phyloP scores from a whole-genome alignment of 1,139 yeast genomes.

The Protomyces macrosporus region DNA sequence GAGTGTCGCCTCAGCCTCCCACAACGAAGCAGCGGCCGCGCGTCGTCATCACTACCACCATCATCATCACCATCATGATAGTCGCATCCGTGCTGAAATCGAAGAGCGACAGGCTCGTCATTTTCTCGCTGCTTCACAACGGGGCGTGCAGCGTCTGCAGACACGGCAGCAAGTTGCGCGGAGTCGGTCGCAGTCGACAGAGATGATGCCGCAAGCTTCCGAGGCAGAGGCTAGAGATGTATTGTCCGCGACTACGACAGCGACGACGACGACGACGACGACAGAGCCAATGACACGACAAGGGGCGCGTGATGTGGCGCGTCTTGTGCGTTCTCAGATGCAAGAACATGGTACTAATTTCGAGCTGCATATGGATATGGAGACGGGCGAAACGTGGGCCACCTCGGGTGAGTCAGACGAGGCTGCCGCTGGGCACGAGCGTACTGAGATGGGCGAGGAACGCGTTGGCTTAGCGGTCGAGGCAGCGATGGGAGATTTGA shows the following conservation, averaged over 20 bases:
- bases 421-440: neutral
- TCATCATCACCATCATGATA: neutral
- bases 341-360: neutral
- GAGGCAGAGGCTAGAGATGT: neutral
- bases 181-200: neutral
- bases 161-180: neutral
- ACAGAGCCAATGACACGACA: neutral
- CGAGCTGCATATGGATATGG: neutral
- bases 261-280: neutral
- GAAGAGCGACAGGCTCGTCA: neutral
- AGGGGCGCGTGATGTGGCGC: neutral
- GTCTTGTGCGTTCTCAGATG: neutral
- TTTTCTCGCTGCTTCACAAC: neutral
- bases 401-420: neutral
- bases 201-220: too few species aligned
- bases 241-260: neutral
- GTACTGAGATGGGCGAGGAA: neutral
- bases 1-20: neutral
- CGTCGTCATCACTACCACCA: neutral
- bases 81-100: neutral
- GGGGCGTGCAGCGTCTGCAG: neutral
- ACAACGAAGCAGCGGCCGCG: neutral
- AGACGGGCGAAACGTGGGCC: neutral
- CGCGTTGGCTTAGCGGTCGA: neutral
- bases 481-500: neutral